Evolutionary conservation across 2,329 filamentous ascomycete genomes (phyloP), one percentile per base, ranked within the genome.

Genomic region (Sporothrix inflata): DNA sequence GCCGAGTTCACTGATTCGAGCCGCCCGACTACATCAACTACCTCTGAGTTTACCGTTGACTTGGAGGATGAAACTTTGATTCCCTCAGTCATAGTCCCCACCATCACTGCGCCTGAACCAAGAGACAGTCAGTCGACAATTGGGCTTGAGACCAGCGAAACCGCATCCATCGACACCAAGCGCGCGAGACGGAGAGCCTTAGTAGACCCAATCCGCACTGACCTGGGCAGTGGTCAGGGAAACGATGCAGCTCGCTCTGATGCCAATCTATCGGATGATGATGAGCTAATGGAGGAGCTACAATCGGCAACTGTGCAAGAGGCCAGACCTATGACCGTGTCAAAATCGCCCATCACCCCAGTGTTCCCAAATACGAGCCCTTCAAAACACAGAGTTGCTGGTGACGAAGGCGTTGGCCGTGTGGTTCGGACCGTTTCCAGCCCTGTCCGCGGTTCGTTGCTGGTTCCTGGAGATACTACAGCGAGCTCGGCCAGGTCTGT

Each of bases 211-310:
- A 90, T 92, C 69, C 82, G 81, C 49, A 89, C 87, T 2, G 67
- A 72, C 40, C 4, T 72, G 30, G 34, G 21, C 6, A 38, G 38
- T 27, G 21, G 60, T n/a, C 60, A 27, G 21, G 38, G 4, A 27
- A 27, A 21, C 12, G 60, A 24, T 9, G 38, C 12, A 4, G 63
- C 49, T 19, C 79, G 83, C 21, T 42, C 65, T 1, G 83, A 84
- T 53, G 77, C 85, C 55, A 87, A 87, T 78, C 82, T 89, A 53
- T 86, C 82, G 34, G 90, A 92, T n/a, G 92, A 95, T 79, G 93
- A 96, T 78, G 91, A 89, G 19, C 88, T 94, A 74, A 92, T 97
- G 88, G 92, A 97, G 72, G 94, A 97, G 81, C 83, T 97, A 71
- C 92, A 93, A 77, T 92, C 89, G 71, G 94, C 94, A 38, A 94